These are phyloP conservation scores for Drechslerella dactyloides DNA, from an alignment of 2,329 filamentous ascomycete genomes.

Conservation along the genomic window DNA sequence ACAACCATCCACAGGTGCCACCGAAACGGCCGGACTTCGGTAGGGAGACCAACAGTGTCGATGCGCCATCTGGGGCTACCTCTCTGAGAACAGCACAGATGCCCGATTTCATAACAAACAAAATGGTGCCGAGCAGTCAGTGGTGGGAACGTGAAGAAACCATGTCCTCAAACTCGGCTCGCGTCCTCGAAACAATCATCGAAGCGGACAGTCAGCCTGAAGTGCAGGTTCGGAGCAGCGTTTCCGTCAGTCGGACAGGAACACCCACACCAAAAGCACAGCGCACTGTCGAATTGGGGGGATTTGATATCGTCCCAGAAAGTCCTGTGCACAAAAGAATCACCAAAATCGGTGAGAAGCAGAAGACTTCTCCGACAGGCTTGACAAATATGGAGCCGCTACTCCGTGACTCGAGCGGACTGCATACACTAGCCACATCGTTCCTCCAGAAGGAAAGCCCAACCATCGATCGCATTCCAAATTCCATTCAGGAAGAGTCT, in stretches of 20 bases:
- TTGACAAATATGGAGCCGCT: conserved; percentile 19
- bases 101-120: conserved; percentile 4
- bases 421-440: conserved; percentile 32
- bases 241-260: background rate
- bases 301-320: conserved; percentile 19
- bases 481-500: conserved; percentile 20
- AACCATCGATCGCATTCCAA: conserved; percentile 12
- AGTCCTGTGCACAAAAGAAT: conserved; percentile 17
- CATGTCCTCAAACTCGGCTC: conserved; percentile 11
- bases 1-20: background rate
- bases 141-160: conserved; percentile 47
- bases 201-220: conserved; percentile 46
- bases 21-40: conserved; percentile 22
- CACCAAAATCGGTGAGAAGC: background rate
- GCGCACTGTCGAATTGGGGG: conserved; percentile 11
- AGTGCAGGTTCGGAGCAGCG: conserved; percentile 28
- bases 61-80: background rate
- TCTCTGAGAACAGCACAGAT: background rate
- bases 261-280: conserved; percentile 4
- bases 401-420: conserved; percentile 32
- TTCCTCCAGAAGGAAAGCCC: conserved; percentile 40
- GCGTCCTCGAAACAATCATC: conserved; percentile 24
- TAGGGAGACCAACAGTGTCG: background rate
- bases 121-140: conserved; percentile 34
- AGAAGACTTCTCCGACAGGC: background rate